Conservation (phyloP, 495 filamentous ascomycete species). For the Daldinia bambusicola region DNA sequence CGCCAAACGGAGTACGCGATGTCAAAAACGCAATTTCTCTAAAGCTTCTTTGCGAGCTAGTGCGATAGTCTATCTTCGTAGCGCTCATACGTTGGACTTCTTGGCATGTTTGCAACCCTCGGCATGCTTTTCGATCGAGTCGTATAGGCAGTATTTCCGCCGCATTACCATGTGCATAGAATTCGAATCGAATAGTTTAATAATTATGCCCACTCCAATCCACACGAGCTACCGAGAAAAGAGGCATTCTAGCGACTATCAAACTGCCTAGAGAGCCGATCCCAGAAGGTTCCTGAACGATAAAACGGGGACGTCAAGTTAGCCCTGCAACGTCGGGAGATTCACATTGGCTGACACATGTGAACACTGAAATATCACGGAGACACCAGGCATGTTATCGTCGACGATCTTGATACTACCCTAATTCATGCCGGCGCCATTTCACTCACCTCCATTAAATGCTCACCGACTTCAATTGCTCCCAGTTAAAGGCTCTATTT, state of each 20-base stretch:
- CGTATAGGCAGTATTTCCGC: neutral
- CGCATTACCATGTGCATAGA: neutral
- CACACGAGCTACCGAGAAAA: constrained; percentile 25
- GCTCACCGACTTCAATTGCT: constrained; percentile 6
- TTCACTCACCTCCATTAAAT: neutral
- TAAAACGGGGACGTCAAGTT: constrained; percentile 18
- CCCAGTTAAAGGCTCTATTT: neutral
- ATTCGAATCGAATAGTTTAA: neutral
- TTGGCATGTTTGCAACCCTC: neutral
- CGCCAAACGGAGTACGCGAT: constrained; percentile 2
- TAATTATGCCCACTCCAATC: constrained; percentile 7
- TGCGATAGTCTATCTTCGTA: neutral
- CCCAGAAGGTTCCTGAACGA: constrained; percentile 27
- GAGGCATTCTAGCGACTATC: constrained; percentile 29
- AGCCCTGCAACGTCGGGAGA: constrained; percentile 26
- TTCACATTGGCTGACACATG: constrained; percentile 34
- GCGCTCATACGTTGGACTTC: neutral
- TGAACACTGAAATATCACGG: constrained; percentile 7
- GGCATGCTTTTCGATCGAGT: no score
- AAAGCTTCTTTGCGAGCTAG: neutral
- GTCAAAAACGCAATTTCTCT: neutral
- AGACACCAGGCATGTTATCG: constrained; percentile 5
- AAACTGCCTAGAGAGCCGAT: constrained; percentile 36
- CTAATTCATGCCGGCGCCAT: neutral
- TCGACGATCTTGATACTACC: constrained; percentile 23